A percentile compares a stretch with the other conserved stretches of the same genome.
phyloP scores from a whole-genome alignment of 768 basidiomycete species.

The Pisolithus albus region DNA sequence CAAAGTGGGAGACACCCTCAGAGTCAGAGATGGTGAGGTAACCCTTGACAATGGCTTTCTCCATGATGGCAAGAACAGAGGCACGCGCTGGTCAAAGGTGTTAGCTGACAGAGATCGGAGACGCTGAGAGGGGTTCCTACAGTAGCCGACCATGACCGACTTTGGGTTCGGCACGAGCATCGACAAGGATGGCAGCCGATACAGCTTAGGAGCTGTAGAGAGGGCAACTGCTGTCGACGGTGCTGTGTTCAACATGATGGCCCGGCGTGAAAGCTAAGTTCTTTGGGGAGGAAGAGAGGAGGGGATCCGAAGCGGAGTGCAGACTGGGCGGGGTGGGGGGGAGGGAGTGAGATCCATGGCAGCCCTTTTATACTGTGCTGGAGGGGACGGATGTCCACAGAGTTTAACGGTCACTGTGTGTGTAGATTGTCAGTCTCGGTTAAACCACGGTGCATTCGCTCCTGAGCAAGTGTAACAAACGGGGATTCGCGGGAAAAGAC shows the following conservation, averaged over 20 bases:
- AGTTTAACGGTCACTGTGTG: too few relatives aligned
- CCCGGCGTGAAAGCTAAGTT: background rate
- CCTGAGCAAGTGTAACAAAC: constrained; percentile 20
- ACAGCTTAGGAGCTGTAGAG: constrained; percentile 28
- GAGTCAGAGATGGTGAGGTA: constrained; percentile 57
- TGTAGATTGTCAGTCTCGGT: constrained; percentile 9
- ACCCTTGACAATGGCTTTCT: constrained; percentile 51
- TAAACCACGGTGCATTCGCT: constrained; percentile 29
- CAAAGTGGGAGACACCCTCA: constrained; percentile 54
- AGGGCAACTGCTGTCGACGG: constrained; percentile 25
- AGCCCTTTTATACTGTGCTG: constrained; percentile 29
- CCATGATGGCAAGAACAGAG: constrained; percentile 53
- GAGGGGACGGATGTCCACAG: constrained; percentile 1
- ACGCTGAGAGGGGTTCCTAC: constrained; percentile 6
- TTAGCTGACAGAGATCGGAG: constrained; percentile 3
- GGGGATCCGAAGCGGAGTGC: background rate
- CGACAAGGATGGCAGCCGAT: constrained; percentile 27
- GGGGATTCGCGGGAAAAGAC: constrained; percentile 29
- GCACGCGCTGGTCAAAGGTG: constrained; percentile 39
- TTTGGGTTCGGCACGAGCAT: constrained; percentile 25
- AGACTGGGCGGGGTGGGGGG: constrained; percentile 10
- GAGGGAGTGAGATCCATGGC: background rate
- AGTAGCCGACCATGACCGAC: constrained; percentile 22
- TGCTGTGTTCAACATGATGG: constrained; percentile 24
- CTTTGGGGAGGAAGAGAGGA: constrained; percentile 1